These are phyloP conservation scores for Colletotrichum cereale DNA, from an alignment of 2,329 filamentous ascomycete genomes.

Conservation along the genomic window DNA sequence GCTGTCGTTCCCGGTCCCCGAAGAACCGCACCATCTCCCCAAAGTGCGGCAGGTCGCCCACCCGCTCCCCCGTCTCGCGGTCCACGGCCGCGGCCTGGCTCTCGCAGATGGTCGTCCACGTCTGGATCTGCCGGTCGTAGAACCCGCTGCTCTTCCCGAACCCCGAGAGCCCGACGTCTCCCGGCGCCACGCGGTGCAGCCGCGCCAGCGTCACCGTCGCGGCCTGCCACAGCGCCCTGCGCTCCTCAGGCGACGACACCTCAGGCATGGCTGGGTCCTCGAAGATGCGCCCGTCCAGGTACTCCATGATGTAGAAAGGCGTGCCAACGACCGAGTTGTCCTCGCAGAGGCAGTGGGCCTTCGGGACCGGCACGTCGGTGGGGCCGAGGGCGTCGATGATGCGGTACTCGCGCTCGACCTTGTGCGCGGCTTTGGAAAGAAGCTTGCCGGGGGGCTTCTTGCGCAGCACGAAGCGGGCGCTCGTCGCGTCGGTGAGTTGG, in stretches of 20 bases:
- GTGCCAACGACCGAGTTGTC: constrained; percentile 85
- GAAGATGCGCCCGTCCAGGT: constrained; percentile 92
- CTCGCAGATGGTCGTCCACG: constrained; percentile 82
- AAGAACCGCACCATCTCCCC: constrained; percentile 86
- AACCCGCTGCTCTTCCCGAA: constrained; percentile 84
- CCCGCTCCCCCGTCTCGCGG: constrained; percentile 79
- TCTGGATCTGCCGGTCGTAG: constrained; percentile 87
- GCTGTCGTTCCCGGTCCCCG: constrained; percentile 75
- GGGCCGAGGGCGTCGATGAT: constrained; percentile 85
- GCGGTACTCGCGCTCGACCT: constrained; percentile 95
- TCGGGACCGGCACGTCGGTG: constrained; percentile 89
- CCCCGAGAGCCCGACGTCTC: constrained; percentile 73
- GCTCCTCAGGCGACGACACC: constrained; percentile 72
- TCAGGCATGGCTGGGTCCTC: constrained; percentile 87
- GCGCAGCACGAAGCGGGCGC: constrained; percentile 85
- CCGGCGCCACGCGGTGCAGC: constrained; percentile 81
- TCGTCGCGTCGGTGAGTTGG: constrained; percentile 80
- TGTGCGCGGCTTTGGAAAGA: constrained; percentile 92
- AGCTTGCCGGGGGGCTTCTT: constrained; percentile 98
- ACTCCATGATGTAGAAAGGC: constrained; percentile 97
- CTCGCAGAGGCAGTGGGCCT: constrained; percentile 86
- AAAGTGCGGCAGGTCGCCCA: constrained; percentile 88
- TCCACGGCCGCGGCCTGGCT: constrained; percentile 83
- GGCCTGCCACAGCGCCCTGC: constrained; percentile 86
- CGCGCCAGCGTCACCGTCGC: constrained; percentile 86